Evolutionary conservation across 208 protist genomes (phyloP).

Genomic region (Acanthamoeba triangularis): DNA sequence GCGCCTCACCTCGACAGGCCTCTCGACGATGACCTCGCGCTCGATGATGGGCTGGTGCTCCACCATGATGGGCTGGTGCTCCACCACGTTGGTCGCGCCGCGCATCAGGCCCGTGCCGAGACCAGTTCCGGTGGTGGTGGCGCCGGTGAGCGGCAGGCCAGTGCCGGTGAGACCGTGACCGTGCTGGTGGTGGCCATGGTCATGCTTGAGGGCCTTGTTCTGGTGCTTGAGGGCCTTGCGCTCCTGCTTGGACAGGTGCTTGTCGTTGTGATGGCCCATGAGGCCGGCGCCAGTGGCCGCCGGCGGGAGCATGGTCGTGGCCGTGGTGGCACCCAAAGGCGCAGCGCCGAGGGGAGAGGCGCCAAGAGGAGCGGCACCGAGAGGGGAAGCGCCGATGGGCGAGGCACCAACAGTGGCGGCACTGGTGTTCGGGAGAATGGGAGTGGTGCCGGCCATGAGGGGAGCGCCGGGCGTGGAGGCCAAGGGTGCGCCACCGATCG

Average conservation of each 20-base stretch:
- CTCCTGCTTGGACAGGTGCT: neutral
- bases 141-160: neutral
- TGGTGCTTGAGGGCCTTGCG: slow-evolving; percentile 16
- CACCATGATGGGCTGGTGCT: slow-evolving; percentile 29
- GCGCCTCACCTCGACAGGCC: neutral
- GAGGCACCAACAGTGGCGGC: too few species aligned
- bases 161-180: neutral
- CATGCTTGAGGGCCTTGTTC: slow-evolving; percentile 14
- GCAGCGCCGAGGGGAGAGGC: too few species aligned
- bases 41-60: too few species aligned
- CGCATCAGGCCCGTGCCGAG: neutral
- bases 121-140: too few species aligned
- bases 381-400: neutral
- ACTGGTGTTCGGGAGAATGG: too few species aligned
- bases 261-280: neutral
- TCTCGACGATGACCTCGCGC: neutral
- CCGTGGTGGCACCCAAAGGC: neutral
- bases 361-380: too few species aligned
- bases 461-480: too few species aligned
- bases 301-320: neutral
- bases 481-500: too few species aligned
- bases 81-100: neutral
- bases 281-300: neutral
- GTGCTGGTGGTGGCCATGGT: too few species aligned
- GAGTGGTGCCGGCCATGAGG: too few species aligned